Evolutionary conservation across 192 early-diverging fungal genomes (phyloP).

Genomic region (Gonapodya prolifera): DNA sequence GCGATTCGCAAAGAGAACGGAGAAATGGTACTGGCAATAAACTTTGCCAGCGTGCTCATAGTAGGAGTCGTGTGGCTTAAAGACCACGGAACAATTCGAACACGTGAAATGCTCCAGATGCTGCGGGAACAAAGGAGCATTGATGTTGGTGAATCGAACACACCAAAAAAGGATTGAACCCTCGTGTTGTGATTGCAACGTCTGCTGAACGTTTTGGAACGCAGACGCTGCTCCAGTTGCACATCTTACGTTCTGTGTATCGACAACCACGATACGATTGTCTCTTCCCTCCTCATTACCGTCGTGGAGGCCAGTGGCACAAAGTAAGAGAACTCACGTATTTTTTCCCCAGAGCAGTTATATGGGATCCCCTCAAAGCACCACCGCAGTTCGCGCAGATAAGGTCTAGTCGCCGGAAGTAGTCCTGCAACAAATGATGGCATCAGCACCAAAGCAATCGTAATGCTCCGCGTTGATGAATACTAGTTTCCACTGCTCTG

Average conservation of each 20-base stretch:
- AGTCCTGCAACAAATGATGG: too few relatives aligned
- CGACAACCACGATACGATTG: not conserved
- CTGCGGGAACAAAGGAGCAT: too few relatives aligned
- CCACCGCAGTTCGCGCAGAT: conserved; percentile 76
- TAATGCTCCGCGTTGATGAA: too few relatives aligned
- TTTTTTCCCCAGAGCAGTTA: conserved; percentile 82
- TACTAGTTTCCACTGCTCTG: too few relatives aligned
- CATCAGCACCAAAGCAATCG: too few relatives aligned
- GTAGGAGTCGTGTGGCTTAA: conserved; percentile 90
- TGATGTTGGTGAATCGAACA: not conserved
- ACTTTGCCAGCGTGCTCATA: conserved; percentile 88
- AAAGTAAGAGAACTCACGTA: conserved; percentile 31
- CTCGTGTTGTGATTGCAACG: not conserved
- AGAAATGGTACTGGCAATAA: conserved; percentile 94
- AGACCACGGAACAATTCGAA: conserved; percentile 76
- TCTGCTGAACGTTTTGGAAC: not conserved
- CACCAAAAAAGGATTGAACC: not conserved
- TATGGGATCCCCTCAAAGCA: conserved; percentile 80
- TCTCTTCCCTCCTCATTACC: not conserved
- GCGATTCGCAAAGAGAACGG: conserved; percentile 70
- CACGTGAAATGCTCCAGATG: conserved; percentile 98
- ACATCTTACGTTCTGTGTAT: not conserved
- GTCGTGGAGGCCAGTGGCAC: too few relatives aligned
- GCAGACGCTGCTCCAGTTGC: not conserved
- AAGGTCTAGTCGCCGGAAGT: conserved; percentile 70